These are phyloP conservation scores for Hanseniaspora lachancei DNA, from an alignment of 805 yeast genomes.

Conservation along the genomic window DNA sequence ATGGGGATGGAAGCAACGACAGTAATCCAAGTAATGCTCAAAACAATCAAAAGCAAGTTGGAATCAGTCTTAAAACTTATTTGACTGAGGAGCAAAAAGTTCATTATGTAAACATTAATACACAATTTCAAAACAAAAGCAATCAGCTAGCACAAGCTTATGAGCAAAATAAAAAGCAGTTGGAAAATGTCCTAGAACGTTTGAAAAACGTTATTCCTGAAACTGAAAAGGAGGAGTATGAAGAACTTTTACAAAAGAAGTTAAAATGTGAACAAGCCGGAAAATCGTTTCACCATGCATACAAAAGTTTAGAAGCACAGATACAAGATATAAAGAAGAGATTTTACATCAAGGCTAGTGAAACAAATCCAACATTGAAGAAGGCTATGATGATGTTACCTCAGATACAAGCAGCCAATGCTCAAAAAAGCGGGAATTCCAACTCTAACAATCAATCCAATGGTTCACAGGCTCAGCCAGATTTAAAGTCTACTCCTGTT, in stretches of 20 bases:
- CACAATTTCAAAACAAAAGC: conserved; percentile 23
- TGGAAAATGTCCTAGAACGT: conserved; percentile 23
- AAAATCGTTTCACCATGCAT: conserved; percentile 21
- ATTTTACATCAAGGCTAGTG: conserved; percentile 27
- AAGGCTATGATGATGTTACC: conserved; percentile 20
- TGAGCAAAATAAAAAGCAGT: conserved; percentile 22
- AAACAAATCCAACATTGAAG: conserved; percentile 25
- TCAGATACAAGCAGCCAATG: background rate
- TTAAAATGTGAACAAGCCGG: conserved; percentile 20
- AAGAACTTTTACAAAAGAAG: conserved; percentile 23
- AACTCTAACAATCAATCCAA: conserved; percentile 6
- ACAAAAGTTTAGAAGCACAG: conserved; percentile 21
- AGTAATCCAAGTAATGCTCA: conserved; percentile 18
- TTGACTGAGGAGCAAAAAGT: conserved; percentile 24
- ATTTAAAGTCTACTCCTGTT: background rate
- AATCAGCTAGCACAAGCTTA: conserved; percentile 24
- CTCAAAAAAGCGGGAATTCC: conserved; percentile 4
- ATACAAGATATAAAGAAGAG: conserved; percentile 23
- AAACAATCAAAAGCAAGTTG: conserved; percentile 3
- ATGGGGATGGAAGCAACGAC: conserved; percentile 6
- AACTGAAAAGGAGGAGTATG: conserved; percentile 14
- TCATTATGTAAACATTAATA: conserved; percentile 22
- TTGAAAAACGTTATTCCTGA: conserved; percentile 12
- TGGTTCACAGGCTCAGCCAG: background rate
- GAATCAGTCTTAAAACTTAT: conserved; percentile 21